Conservation (phyloP, 2,329 filamentous ascomycete species). For the Furcasterigmium sp. region DNA sequence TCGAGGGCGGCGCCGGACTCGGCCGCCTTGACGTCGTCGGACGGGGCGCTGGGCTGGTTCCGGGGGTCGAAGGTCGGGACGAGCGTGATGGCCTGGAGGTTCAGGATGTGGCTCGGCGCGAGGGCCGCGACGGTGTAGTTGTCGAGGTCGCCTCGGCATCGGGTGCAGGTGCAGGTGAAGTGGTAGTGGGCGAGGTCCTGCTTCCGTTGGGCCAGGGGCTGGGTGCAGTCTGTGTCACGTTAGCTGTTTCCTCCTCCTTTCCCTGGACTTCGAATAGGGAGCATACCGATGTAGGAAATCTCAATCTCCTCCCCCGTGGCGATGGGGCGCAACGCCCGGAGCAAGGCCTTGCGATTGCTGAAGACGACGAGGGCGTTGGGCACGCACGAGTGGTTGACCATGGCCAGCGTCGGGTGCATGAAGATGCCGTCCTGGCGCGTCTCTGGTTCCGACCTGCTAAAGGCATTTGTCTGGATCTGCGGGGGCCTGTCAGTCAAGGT, state of each 20-base stretch:
- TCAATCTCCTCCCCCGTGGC: constrained; percentile 49
- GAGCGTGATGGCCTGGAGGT: constrained; percentile 40
- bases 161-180: constrained; percentile 45
- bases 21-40: background rate
- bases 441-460: constrained; percentile 50
- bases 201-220: constrained; percentile 35
- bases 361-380: constrained; percentile 57
- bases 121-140: constrained; percentile 43
- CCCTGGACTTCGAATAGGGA: no score
- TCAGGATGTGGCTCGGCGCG: constrained; percentile 29
- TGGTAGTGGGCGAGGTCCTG: constrained; percentile 41
- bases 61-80: constrained; percentile 28
- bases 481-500: constrained; percentile 11
- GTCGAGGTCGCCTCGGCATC: constrained; percentile 46
- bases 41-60: background rate
- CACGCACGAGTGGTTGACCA: constrained; percentile 58
- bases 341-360: constrained; percentile 40
- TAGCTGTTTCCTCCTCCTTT: no score
- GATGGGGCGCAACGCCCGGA: constrained; percentile 46
- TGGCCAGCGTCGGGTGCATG: constrained; percentile 49
- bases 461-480: constrained; percentile 58
- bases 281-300: constrained; percentile 59
- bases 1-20: background rate
- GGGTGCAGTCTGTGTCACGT: constrained; percentile 36
- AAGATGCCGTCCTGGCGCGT: constrained; percentile 49